Evolutionary conservation across 129 eudicot species (phyloP).

Genomic region (Oenanthe sinensis): DNA sequence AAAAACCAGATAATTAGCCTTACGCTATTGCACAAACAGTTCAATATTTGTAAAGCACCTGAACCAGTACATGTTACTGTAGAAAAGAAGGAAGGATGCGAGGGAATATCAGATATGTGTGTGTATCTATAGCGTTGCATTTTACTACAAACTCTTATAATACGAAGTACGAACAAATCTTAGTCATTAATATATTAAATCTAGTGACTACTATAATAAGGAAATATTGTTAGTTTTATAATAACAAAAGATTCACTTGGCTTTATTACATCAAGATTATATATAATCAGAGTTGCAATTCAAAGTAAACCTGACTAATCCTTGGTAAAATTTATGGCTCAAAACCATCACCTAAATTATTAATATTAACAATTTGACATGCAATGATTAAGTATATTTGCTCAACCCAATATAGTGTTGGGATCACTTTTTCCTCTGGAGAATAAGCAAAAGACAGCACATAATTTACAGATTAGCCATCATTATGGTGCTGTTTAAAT

Average conservation of each 20-base stretch:
- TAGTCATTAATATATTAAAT: neutral
- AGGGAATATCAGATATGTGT: neutral
- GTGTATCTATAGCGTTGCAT: neutral
- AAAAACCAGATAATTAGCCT: constrained; percentile 18
- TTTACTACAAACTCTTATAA: neutral
- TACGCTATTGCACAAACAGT: constrained; percentile 2
- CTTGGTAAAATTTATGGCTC: neutral
- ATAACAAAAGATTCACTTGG: neutral
- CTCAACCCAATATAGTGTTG: too few species aligned
- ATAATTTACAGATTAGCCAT: neutral
- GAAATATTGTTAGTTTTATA: neutral
- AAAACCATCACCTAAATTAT: neutral
- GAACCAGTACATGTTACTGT: neutral
- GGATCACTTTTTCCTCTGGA: neutral
- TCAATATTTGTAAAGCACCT: neutral
- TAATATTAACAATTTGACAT: neutral
- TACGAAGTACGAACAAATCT: neutral
- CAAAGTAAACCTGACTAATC: neutral
- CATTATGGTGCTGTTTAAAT: neutral
- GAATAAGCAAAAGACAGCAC: neutral
- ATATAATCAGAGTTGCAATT: neutral
- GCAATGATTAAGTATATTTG: neutral
- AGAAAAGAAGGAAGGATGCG: neutral
- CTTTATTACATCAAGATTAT: neutral
- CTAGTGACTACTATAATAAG: neutral